Evolutionary conservation across 2,329 filamentous ascomycete genomes (phyloP), one percentile per base, ranked within the genome.

Genomic region (Nigrospora osmanthi): DNA sequence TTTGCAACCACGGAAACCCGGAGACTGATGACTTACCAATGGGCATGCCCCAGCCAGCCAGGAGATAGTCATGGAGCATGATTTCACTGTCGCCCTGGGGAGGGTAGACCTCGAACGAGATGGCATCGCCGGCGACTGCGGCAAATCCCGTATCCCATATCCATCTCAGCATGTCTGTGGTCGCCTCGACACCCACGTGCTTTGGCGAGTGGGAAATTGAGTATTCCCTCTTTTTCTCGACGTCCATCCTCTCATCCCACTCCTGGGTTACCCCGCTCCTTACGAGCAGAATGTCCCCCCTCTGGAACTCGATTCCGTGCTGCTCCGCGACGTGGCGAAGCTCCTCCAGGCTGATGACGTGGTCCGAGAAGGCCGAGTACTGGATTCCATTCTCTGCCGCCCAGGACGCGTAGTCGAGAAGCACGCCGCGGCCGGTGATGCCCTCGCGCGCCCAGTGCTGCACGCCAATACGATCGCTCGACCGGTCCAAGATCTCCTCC

Each of bases 271-370:
- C 39, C 7, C 63, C 63, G 40, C 65, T 63, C 15, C 72, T 66
- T 6, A 75, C 58, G 45, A 80, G 67, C 7, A 80, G 60, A n/a
- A 78, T 70, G 44, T 78, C 76, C 3, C 75, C 76, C 3, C 59
- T 62, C 36, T 64, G 62, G 40, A 77, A 74, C 0, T 56, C 62
- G n/a, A 73, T 62, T 6, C 64, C 60, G 40, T 62, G 64, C 44
- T 69, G 64, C 9, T 59, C 51, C 1, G 71, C 70, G 6, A 68
- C 57, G 3, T 61, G 55, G 2, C 58, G 45, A 0, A 69, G 51
- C 1, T 40, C 57, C 19, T 11, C 13, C 4, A 56, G 52, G 35
- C 57, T 57, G 36, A 72, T 60, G 28, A 59, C 53, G 53, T 71
- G 61, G 15, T 61, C 53, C 31, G 69, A 63, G 52, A 76, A 62